Evolutionary conservation across 495 filamentous ascomycete species (phyloP), one percentile per base, ranked within the genome.

Genomic region (Cryomyces antarcticus): DNA sequence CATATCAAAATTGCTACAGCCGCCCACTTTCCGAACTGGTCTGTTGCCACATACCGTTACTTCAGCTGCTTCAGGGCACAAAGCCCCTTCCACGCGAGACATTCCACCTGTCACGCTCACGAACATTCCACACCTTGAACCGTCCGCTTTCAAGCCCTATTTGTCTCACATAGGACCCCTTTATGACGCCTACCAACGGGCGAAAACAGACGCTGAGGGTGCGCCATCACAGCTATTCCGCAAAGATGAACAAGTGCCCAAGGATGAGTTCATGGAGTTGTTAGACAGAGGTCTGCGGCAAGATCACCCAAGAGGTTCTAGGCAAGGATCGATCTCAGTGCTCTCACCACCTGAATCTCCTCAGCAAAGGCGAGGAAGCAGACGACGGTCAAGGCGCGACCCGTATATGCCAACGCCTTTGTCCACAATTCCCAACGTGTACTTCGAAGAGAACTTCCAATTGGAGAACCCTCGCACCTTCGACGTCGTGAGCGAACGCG

Each of bases 401-500:
- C 53, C 64, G 0, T 75, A 80, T 35, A 78, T 75, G 0, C 70
- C 80, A 6, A 84, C 89, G 4, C 89, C 89, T 6, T 59, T 99
- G 28, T 85, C 86, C 5, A 95, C 85, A 1, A 93, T 99, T 41
- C 89, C 89, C 0, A 67, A 63, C 28, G 80, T 99, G 24, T 99
- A 96, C 52, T 94, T 95, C 52, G 92, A 95, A 39, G 80, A 87
- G 33, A 78, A 86, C 50, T 99, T 99, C 52, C 92, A 81, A 47
- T 70, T 99, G 0, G 89, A 97, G 52, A 99, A 99, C 47, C 89
- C 89, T 0, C 71, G 89, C 17, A 95, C 82, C 0, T 99, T 99
- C 55, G 89, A 96, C 58, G 77, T 96, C 28, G 85, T 99, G 30
- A 95, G 86, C 46, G 89, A 99, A 61, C 73, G 85, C 41, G 93